phyloP scores from a whole-genome alignment of 1,284 basidiomycete genomes.

The Microbotryum silenes-acaulis region DNA sequence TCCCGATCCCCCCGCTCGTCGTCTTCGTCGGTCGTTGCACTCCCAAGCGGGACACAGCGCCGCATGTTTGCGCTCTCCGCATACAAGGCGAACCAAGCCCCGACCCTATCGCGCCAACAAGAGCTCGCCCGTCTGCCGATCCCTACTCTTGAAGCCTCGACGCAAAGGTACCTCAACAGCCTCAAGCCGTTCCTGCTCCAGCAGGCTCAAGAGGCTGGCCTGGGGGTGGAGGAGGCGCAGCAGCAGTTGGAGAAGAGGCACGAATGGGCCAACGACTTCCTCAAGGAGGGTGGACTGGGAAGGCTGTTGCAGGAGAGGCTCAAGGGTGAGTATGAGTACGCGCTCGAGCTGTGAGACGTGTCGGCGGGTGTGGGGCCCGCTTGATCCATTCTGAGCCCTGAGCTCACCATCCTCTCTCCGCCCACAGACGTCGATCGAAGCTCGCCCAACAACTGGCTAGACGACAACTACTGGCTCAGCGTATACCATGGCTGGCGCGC shows the following conservation, averaged over 20 bases:
- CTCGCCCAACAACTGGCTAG: slow-evolving; percentile 88
- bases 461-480: slow-evolving; percentile 89
- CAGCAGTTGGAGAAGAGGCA: slow-evolving; percentile 55
- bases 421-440: slow-evolving; percentile 66
- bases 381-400: slow-evolving; percentile 4
- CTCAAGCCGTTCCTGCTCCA: slow-evolving; percentile 72
- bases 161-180: slow-evolving; percentile 71
- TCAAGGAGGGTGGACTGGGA: slow-evolving; percentile 56
- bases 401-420: slow-evolving; percentile 19
- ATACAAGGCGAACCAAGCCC: slow-evolving; percentile 39
- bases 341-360: slow-evolving; percentile 11
- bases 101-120: slow-evolving; percentile 41
- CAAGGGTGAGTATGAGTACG: slow-evolving; percentile 55
- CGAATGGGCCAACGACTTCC: slow-evolving; percentile 65
- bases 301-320: slow-evolving; percentile 68
- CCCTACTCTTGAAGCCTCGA: slow-evolving; percentile 65
- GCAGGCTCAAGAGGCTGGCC: slow-evolving; percentile 49
- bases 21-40: background rate
- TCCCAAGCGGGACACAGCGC: background rate
- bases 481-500: slow-evolving; percentile 85
- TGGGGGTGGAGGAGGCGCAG: slow-evolving; percentile 51
- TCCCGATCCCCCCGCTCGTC: background rate
- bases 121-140: slow-evolving; percentile 67
- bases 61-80: slow-evolving; percentile 42
- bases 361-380: background rate